These are phyloP conservation scores for Cyberlindnera maclurae DNA, from an alignment of 805 yeast species.

Conservation along the genomic window DNA sequence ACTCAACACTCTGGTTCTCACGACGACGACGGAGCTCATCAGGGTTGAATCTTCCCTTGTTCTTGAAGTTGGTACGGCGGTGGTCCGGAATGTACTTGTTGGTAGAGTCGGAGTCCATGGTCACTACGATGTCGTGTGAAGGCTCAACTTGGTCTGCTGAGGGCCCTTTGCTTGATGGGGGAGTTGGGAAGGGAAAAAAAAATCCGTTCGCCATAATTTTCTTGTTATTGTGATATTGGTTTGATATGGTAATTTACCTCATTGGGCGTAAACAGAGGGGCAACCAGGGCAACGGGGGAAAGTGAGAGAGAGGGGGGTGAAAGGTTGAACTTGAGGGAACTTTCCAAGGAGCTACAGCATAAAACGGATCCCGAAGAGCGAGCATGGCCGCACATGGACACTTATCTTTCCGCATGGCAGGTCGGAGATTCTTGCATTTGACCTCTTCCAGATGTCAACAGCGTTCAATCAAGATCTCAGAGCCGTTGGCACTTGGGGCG, in stretches of 20 bases:
- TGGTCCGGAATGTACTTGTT: constrained; percentile 92
- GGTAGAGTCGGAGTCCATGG: constrained; percentile 71
- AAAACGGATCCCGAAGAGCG: too few relatives aligned
- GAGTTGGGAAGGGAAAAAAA: constrained; percentile 1
- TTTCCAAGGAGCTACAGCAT: too few relatives aligned
- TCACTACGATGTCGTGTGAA: constrained; percentile 1
- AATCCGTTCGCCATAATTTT: not conserved
- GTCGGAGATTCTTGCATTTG: not conserved
- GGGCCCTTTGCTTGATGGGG: not conserved
- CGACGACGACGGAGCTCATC: constrained; percentile 97
- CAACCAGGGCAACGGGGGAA: constrained; percentile 3
- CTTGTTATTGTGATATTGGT: constrained; percentile 2
- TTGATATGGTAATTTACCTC: constrained; percentile 10
- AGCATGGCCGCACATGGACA: too few relatives aligned
- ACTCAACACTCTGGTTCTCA: constrained; percentile 93
- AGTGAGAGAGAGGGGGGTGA: not conserved
- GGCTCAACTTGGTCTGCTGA: too few relatives aligned
- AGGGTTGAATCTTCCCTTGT: constrained; percentile 86
- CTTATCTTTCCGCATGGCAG: too few relatives aligned
- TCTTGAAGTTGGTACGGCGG: constrained; percentile 93
- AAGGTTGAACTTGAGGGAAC: not conserved
- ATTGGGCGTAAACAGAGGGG: constrained; percentile 9
- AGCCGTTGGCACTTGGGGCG: constrained; percentile 33
- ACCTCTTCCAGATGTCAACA: not conserved
- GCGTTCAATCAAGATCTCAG: constrained; percentile 25